phyloP scores from a whole-genome alignment of 2,329 filamentous ascomycete species.

The Alternaria atra region DNA sequence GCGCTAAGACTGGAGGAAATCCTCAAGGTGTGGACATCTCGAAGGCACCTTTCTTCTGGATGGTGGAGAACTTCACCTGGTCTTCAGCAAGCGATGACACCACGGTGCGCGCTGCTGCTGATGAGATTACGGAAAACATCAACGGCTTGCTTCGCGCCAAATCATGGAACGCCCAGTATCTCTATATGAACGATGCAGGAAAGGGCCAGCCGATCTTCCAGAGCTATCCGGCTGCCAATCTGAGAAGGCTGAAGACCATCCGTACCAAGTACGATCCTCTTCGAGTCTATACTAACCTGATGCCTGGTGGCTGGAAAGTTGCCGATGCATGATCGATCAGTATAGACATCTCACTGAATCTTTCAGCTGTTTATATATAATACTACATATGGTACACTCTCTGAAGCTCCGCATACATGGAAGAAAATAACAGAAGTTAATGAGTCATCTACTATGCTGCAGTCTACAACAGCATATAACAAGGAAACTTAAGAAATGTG shows the following conservation, averaged over 20 bases:
- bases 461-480: no score
- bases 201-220: constrained; percentile 36
- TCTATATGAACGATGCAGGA: constrained; percentile 40
- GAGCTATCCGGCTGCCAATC: constrained; percentile 42
- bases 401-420: no score
- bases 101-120: constrained; percentile 10
- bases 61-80: constrained; percentile 28
- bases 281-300: constrained; percentile 35
- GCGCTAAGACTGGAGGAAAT: constrained; percentile 26
- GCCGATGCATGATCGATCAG: constrained; percentile 1
- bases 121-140: constrained; percentile 19
- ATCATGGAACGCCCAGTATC: constrained; percentile 11
- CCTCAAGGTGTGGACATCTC: constrained; percentile 28
- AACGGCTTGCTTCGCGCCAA: constrained; percentile 10
- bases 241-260: constrained; percentile 37
- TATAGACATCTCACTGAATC: background rate
- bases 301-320: constrained; percentile 36
- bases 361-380: no score
- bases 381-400: no score
- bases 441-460: background rate
- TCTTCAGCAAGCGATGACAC: constrained; percentile 16
- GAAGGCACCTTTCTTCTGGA: constrained; percentile 28
- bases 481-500: no score
- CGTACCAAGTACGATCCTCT: constrained; percentile 44
- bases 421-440: no score